Conservation (phyloP, 805 yeast species). For the Metschnikowia rubicola region DNA sequence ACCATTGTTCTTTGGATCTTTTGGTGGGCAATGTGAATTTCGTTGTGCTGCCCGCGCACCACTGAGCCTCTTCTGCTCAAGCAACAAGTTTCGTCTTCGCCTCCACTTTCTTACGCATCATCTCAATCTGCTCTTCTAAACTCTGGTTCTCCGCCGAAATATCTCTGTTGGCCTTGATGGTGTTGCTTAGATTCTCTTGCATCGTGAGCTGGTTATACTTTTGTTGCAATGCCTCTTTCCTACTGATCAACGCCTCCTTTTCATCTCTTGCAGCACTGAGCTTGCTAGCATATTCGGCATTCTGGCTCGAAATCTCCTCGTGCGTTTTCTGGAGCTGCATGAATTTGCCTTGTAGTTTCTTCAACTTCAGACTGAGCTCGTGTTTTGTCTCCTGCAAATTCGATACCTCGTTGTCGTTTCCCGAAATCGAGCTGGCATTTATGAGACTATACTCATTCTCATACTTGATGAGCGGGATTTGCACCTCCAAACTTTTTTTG, state of each 20-base stretch:
- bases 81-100: conserved; percentile 17
- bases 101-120: conserved; percentile 23
- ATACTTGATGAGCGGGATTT: conserved; percentile 14
- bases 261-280: conserved; percentile 20
- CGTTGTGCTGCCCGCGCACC: background rate
- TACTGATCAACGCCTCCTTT: conserved; percentile 16
- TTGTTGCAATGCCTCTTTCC: conserved; percentile 18
- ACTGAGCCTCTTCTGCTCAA: background rate
- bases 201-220: conserved; percentile 32
- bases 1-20: no score
- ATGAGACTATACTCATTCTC: conserved; percentile 25
- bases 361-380: conserved; percentile 27
- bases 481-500: conserved; percentile 2
- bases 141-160: conserved; percentile 32
- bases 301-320: conserved; percentile 34
- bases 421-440: conserved; percentile 35
- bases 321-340: conserved; percentile 33
- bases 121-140: conserved; percentile 32
- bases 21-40: background rate
- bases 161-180: conserved; percentile 40
- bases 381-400: conserved; percentile 36
- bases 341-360: conserved; percentile 26
- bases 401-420: conserved; percentile 35
- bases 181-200: conserved; percentile 37
- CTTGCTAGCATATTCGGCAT: conserved; percentile 23